Conservation (phyloP, 352 stramenopile species). For the Pythium folliculosum region DNA sequence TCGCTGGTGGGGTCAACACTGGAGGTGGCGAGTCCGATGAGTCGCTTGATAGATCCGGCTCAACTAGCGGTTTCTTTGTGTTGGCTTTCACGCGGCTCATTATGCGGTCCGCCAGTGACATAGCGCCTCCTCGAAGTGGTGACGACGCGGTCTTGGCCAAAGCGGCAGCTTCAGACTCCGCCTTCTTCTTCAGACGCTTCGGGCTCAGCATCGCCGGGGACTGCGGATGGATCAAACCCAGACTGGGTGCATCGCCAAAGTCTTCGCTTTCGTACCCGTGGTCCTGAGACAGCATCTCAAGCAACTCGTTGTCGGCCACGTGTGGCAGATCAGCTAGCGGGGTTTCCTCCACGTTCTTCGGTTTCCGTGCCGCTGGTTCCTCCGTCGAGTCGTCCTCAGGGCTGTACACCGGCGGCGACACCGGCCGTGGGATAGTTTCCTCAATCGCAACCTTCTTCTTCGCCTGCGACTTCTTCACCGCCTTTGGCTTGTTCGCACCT, state of each 20-base stretch:
- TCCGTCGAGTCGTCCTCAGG: conserved; percentile 16
- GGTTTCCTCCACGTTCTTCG: not conserved
- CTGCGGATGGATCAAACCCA: conserved; percentile 57
- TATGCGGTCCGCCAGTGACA: conserved; percentile 14
- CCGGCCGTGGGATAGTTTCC: conserved; percentile 2
- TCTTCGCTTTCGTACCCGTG: conserved; percentile 64
- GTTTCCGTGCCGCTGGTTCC: not conserved
- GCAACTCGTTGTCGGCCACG: conserved; percentile 46
- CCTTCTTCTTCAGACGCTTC: conserved; percentile 15
- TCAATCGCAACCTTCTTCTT: conserved; percentile 11
- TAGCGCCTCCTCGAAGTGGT: conserved; percentile 5
- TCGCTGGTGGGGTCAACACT: not conserved
- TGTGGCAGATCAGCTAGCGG: conserved; percentile 14
- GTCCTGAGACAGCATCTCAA: conserved; percentile 58
- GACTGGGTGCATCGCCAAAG: conserved; percentile 41
- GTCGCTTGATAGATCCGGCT: conserved; percentile 9
- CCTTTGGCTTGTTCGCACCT: not conserved
- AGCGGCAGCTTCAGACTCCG: not conserved
- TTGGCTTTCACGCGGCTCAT: conserved; percentile 16
- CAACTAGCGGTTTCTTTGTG: conserved; percentile 13
- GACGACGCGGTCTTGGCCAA: conserved; percentile 10
- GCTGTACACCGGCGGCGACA: conserved; percentile 22
- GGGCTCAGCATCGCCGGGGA: conserved; percentile 26
- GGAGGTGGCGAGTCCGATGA: conserved; percentile 7
- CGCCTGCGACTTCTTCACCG: not conserved